A percentile compares a stretch with the other conserved stretches of the same genome.
phyloP scores from a whole-genome alignment of 2,329 filamentous ascomycete genomes.

The Metarhizium rileyi region DNA sequence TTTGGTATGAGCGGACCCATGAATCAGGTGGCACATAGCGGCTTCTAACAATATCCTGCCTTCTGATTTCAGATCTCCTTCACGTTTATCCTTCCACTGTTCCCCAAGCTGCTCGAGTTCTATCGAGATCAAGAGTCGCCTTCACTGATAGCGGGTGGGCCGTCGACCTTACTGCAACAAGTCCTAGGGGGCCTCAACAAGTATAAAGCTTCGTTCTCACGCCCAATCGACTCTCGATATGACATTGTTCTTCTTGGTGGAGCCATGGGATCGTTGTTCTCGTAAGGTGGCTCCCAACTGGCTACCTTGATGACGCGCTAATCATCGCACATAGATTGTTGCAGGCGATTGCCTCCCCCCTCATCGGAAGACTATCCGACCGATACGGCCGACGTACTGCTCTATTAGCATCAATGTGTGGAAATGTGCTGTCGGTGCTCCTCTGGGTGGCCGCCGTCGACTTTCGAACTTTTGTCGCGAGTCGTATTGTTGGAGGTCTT shows the following conservation, averaged over 20 bases:
- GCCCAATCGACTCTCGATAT: conserved; percentile 90
- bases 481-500: conserved; percentile 79
- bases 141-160: conserved; percentile 31
- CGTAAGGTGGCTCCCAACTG: conserved; percentile 27
- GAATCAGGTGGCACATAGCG: neutral
- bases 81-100: conserved; percentile 94
- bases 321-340: conserved; percentile 49
- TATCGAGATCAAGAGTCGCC: conserved; percentile 76
- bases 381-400: conserved; percentile 78
- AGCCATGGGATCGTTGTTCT: conserved; percentile 86
- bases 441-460: conserved; percentile 91
- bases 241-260: conserved; percentile 94
- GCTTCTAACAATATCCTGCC: neutral
- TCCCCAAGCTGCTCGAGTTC: conserved; percentile 90
- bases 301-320: neutral
- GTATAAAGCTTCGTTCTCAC: conserved; percentile 89
- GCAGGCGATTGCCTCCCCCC: conserved; percentile 82
- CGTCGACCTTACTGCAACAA: conserved; percentile 62
- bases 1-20: conserved; percentile 47
- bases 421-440: conserved; percentile 86
- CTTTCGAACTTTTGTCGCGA: conserved; percentile 93
- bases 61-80: conserved; percentile 67
- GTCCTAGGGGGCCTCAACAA: conserved; percentile 78
- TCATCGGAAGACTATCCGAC: conserved; percentile 86
- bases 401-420: conserved; percentile 81